Evolutionary conservation across 2,329 filamentous ascomycete species (phyloP), one percentile per base, ranked within the genome.

Genomic region (Akanthomyces dipterigenus): DNA sequence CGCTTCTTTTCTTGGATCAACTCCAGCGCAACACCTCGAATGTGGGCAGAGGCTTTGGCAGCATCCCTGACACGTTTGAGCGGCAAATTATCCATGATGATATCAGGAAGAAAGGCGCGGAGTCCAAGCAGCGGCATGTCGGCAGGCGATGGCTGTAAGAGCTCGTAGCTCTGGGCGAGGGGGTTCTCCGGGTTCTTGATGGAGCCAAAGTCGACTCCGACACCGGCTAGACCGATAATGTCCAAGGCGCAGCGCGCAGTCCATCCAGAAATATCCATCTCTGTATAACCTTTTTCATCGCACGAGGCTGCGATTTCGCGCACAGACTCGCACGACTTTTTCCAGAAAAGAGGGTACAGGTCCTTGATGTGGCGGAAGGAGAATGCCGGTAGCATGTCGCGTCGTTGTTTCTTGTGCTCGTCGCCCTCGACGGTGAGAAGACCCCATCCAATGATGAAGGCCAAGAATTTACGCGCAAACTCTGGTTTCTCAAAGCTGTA

Each of bases 391-490:
- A 67, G 65, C 31, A 76, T 63, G 60, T 73, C 64, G 31, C 68
- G 71, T 12, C 74, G 64, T 62, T 73, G 69, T 22, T 59, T 65
- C 61, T 67, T 70, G 61, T 76, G 73, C 59, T 69, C 68, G 8
- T 74, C 70, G 24, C 69, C 70, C 51, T 73, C 70, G 22, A 69
- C 65, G 34, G 70, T 68, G 7, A 71, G 63, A 9, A 76, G 61
- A 0, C 70, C 72, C 5, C 86, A 88, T 68, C 93, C 93, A 61
- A 96, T 86, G 68, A 90, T 89, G 76, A 86, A 88, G 64, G 96
- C 86, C 8, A 96, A 85, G 77, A 90, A 93, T 63, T 90, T 87
- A 73, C 90, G 58, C 3, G 62, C 53, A 24, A 64, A 63, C 1
- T 50, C 16, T 0, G 87, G 86, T 70, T 90, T 90, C 42, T 78